phyloP scores from a whole-genome alignment of 257 asterid species.

The Jaltomata sinuosa region DNA sequence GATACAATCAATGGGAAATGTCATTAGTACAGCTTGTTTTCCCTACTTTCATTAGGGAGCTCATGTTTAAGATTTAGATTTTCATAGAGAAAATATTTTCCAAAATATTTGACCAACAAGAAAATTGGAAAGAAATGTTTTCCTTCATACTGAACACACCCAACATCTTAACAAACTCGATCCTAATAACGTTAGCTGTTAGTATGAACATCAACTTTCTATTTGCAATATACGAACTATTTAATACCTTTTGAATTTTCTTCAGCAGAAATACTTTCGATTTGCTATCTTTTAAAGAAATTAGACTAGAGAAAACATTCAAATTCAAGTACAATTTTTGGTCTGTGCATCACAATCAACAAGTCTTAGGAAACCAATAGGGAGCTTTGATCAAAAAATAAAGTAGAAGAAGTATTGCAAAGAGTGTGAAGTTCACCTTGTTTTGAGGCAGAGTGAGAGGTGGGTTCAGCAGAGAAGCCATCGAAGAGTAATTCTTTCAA shows the following conservation, averaged over 20 bases:
- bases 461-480: constrained; percentile 61
- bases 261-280: neutral
- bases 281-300: neutral
- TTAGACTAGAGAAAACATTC: neutral
- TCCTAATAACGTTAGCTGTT: neutral
- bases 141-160: too few relatives aligned
- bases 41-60: too few relatives aligned
- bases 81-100: too few relatives aligned
- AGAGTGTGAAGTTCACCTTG: constrained; percentile 24
- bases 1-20: too few relatives aligned
- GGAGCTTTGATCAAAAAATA: neutral
- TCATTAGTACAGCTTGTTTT: too few relatives aligned
- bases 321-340: neutral
- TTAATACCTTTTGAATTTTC: neutral
- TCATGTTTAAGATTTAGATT: too few relatives aligned
- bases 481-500: constrained; percentile 1
- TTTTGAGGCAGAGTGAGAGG: constrained; percentile 29
- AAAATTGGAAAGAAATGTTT: too few relatives aligned
- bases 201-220: neutral
- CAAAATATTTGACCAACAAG: too few relatives aligned
- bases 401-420: neutral
- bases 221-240: neutral
- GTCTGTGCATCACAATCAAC: too few relatives aligned
- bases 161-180: too few relatives aligned
- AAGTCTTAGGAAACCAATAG: too few relatives aligned